phyloP scores from a whole-genome alignment of 306 rosid genomes.

The Inga oerstediana region DNA sequence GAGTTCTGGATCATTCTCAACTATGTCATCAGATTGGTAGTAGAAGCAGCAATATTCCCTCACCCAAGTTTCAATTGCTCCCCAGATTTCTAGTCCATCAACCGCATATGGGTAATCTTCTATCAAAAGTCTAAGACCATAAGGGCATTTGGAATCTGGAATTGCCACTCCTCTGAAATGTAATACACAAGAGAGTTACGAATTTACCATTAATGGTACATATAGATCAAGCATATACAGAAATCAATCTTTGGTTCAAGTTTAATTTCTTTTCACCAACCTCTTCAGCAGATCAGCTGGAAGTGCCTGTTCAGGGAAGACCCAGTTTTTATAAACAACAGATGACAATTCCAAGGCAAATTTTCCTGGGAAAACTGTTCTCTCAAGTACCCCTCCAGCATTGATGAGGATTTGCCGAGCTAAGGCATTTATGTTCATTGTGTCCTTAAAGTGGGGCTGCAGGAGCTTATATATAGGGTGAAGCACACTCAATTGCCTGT shows the following conservation, averaged over 20 bases:
- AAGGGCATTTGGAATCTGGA: conserved; percentile 54
- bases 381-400: conserved; percentile 88
- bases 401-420: conserved; percentile 91
- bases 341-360: conserved; percentile 88
- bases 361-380: conserved; percentile 82
- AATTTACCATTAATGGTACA: not conserved
- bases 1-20: conserved; percentile 63
- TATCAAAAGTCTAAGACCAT: conserved; percentile 75
- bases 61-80: conserved; percentile 81
- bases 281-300: conserved; percentile 83
- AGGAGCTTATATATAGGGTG: conserved; percentile 88
- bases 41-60: conserved; percentile 68
- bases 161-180: conserved; percentile 76
- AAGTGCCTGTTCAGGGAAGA: conserved; percentile 74
- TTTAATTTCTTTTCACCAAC: conserved; percentile 41
- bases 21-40: conserved; percentile 55
- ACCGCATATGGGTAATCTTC: conserved; percentile 89
- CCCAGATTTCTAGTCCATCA: conserved; percentile 91
- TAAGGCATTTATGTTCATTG: conserved; percentile 88
- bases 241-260: not conserved
- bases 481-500: conserved; percentile 76
- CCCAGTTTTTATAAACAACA: conserved; percentile 73
- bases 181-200: conserved; percentile 13
- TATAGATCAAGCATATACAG: not conserved
- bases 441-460: conserved; percentile 87